Evolutionary conservation across 345 rosid genomes (phyloP).

Genomic region (Hibiscus tridactylites): DNA sequence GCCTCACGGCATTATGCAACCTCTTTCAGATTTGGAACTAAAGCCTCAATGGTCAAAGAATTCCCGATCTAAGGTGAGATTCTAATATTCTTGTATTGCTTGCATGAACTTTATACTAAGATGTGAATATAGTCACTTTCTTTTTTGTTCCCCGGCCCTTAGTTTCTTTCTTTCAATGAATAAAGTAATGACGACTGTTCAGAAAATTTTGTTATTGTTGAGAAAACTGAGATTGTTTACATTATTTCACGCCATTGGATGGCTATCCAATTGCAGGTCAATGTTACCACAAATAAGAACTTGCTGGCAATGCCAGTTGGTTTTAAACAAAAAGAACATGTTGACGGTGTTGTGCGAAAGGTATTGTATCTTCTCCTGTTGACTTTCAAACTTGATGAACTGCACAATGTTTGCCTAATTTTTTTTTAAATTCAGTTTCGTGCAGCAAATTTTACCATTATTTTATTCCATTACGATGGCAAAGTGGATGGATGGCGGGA

Average conservation of each 20-base stretch:
- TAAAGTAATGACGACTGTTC: background rate
- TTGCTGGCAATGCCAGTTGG: constrained; percentile 94
- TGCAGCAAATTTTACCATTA: constrained; percentile 77
- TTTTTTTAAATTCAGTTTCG: constrained; percentile 66
- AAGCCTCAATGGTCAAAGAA: constrained; percentile 81
- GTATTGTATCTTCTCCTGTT: constrained; percentile 29
- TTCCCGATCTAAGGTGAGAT: constrained; percentile 60
- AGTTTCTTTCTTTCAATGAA: background rate
- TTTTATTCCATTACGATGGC: constrained; percentile 92
- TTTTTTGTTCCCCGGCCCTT: background rate
- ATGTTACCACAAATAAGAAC: constrained; percentile 35
- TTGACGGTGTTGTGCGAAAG: constrained; percentile 65
- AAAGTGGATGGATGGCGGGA: constrained; percentile 77
- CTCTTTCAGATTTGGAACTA: constrained; percentile 79
- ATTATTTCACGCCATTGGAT: constrained; percentile 4
- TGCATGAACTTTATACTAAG: background rate
- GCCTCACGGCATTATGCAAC: constrained; percentile 62
- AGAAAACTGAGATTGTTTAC: background rate
- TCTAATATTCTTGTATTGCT: background rate
- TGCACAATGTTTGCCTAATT: constrained; percentile 24
- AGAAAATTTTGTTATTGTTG: background rate
- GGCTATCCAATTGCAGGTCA: constrained; percentile 28
- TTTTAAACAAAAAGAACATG: constrained; percentile 70
- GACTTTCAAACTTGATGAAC: background rate
- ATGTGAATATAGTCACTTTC: background rate